phyloP scores from a whole-genome alignment of 768 basidiomycete genomes.

The Boletus coccyginus region DNA sequence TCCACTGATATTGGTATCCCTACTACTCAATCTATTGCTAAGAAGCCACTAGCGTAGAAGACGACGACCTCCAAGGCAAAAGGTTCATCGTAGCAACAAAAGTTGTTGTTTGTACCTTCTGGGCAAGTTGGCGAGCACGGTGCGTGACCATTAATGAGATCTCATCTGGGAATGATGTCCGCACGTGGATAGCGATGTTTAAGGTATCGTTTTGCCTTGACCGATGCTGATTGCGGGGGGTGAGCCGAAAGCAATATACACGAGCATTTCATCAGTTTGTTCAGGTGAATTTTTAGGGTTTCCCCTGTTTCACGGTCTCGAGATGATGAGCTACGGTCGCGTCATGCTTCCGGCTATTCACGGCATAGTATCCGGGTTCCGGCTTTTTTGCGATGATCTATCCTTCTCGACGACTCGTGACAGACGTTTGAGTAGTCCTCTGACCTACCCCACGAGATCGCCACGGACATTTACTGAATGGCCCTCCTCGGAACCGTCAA shows the following conservation, averaged over 20 bases:
- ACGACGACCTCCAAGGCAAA: slow-evolving; percentile 34
- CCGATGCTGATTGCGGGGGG: background rate
- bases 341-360: background rate
- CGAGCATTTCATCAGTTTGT: background rate
- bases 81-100: slow-evolving; percentile 34
- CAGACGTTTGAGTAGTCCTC: background rate
- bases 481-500: slow-evolving; percentile 3
- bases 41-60: slow-evolving; percentile 55
- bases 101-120: slow-evolving; percentile 60
- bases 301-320: background rate
- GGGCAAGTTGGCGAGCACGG: slow-evolving; percentile 52
- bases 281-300: background rate
- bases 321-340: background rate
- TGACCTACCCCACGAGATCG: slow-evolving; percentile 18
- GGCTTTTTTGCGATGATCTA: background rate
- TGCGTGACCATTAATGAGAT: slow-evolving; percentile 19
- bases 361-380: background rate
- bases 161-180: background rate
- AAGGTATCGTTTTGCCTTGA: background rate
- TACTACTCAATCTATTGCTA: slow-evolving; percentile 35
- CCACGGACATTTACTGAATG: slow-evolving; percentile 8
- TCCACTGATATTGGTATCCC: slow-evolving; percentile 9
- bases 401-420: background rate
- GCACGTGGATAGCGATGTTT: slow-evolving; percentile 25
- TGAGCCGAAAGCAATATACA: background rate